Percentiles rank a stretch among this genome's conserved stretches.
phyloP scores from a whole-genome alignment of 257 asterid species.

The Ligustrum vulgare region DNA sequence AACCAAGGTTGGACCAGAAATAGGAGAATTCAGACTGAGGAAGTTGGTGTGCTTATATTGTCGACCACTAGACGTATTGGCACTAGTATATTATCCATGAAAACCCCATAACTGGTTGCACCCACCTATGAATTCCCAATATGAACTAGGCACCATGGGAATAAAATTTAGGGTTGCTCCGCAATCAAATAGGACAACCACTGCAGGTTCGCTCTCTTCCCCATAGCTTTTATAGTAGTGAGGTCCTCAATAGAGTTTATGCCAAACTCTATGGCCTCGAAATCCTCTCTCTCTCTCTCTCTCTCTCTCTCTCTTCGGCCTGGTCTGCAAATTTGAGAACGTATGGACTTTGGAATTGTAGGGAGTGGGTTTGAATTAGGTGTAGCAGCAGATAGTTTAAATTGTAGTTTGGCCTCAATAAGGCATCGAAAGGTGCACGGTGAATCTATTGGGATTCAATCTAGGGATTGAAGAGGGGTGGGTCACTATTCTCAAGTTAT shows the following conservation, averaged over 20 bases:
- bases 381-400: background rate
- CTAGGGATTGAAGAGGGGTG: background rate
- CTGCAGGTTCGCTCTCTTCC: background rate
- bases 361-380: background rate
- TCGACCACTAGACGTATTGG: background rate
- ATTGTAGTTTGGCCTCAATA: background rate
- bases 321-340: background rate
- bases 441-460: background rate
- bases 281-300: background rate
- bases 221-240: background rate
- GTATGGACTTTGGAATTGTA: background rate
- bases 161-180: background rate
- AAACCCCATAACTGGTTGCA: no score
- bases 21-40: background rate
- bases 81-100: background rate
- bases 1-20: background rate
- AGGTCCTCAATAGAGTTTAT: background rate
- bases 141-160: background rate
- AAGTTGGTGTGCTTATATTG: background rate
- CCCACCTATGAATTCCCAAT: no score
- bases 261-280: background rate
- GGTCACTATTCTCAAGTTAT: background rate
- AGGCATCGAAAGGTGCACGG: background rate
- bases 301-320: no score
- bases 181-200: background rate